phyloP scores from a whole-genome alignment of 192 early-diverging fungal genomes.

The Backusella liffmaniae region DNA sequence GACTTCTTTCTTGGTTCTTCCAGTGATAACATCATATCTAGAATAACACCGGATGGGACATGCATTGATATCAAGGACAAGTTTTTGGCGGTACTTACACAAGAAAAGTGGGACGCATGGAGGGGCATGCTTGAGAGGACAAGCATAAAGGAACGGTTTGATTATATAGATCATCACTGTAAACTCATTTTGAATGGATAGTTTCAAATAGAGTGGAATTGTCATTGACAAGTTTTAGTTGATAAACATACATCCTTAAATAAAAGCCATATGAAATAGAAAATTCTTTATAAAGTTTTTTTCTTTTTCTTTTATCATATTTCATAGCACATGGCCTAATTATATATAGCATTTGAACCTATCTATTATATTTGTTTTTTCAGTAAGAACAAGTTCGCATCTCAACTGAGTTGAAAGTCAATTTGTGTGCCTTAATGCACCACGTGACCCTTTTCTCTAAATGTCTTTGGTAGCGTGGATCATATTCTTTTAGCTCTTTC shows the following conservation, averaged over 20 bases:
- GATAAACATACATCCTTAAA: too few relatives aligned
- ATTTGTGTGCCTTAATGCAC: neutral
- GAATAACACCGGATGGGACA: neutral
- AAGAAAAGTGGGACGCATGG: neutral
- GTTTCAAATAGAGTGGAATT: too few relatives aligned
- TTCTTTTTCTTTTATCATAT: too few relatives aligned
- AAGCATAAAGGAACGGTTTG: constrained; percentile 6
- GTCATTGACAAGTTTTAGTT: too few relatives aligned
- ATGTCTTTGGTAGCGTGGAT: neutral
- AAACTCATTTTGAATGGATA: neutral
- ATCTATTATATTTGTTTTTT: too few relatives aligned
- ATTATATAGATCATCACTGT: neutral
- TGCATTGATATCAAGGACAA: neutral
- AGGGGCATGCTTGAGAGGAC: neutral
- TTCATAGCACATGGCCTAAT: too few relatives aligned
- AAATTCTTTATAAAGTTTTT: too few relatives aligned
- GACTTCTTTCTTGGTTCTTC: constrained; percentile 8
- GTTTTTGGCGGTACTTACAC: neutral
- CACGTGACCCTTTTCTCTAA: neutral
- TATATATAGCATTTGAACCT: too few relatives aligned
- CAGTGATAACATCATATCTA: neutral
- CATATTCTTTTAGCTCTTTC: neutral
- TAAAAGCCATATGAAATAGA: too few relatives aligned
- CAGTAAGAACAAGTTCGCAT: too few relatives aligned
- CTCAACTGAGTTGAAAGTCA: neutral